Evolutionary conservation across 345 rosid species (phyloP), one percentile per base, ranked within the genome.

Genomic region (Linum lewisii): DNA sequence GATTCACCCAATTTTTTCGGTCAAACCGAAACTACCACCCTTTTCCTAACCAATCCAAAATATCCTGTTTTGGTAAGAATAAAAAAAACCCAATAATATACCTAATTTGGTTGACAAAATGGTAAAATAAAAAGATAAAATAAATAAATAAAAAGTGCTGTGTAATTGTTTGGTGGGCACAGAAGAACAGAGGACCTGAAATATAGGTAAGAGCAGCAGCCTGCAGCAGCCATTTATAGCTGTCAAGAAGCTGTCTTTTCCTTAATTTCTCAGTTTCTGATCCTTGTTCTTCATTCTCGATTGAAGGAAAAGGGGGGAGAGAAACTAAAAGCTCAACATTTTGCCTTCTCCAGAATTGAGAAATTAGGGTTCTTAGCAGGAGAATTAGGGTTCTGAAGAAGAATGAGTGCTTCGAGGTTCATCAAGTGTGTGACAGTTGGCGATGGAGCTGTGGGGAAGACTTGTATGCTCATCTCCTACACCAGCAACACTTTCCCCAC

Each of bases 351-450:
- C 38, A 34, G 7, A 34, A 34, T 34, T 34, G 38, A 52, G 21
- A 10, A 52, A n/a, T n/a, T n/a, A n/a, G n/a, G n/a, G n/a, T n/a
- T n/a, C n/a, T n/a, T n/a, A n/a, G n/a, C n/a, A n/a, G n/a, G n/a
- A n/a, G n/a, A n/a, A n/a, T 52, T 52, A 52, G 56, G 56, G 56
- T 52, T 16, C 20, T 52, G 9, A 51, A 50, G 6, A 50, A 67
- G 50, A 29, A 84, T 84, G 90, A 84, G 87, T 72, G 86, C 81
- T 57, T 84, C 90, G 3, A 74, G 84, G 72, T 84, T 84, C 72
- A 84, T 84, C 44, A 84, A 84, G 75, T 84, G 90, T 63, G 90
- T 84, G 51, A 84, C 90, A 1, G 90, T 84, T 67, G 90, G 90
- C 50, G 90, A 84, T 57, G 90, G 90, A 44, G 90, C 90, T 63